Base-by-base conservation (phyloP, 805 yeast genomes). In the Sungouiozyma intestinalis region DNA sequence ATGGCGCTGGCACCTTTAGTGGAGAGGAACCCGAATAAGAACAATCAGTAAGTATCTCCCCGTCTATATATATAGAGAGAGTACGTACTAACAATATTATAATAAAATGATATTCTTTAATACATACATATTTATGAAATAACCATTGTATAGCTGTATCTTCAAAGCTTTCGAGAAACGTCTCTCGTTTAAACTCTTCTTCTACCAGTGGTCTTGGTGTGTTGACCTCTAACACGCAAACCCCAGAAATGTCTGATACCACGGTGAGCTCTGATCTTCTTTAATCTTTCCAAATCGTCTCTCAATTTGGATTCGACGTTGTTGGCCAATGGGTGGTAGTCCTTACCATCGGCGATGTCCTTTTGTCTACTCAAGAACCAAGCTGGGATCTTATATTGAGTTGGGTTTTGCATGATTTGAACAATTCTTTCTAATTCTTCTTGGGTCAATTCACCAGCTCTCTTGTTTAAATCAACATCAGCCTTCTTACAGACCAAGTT, bases 161-260 rank as follows among this genome's bases (percentile, higher is more conserved):
- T 31, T 31, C 27, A 39, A 40, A 15, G 4, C 40, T 19, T 17
- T 24, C 29, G 17, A 33, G 18, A 24, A 38, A 19, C 39, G 40
- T 37, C n/a, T 33, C 38, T 18, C 17, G 35, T 52, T 58, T 61
- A 62, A 55, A 53, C 51, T 62, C 65, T 69, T 75, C 95, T 88
- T 79, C 98, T 87, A 73, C 97, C 94, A 65, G 99, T 92, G 72
- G 98, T 90, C 85, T 92, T 92, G 82, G 99, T 92, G 80, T 92
- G 99, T 81, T 92, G 98, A 78, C 98, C 98, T 82, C 98, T 87
- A 74, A 94, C 98, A 80, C 92, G 92, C 72, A 92, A 79, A 72
- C 97, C 97, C 97, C 97, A 92, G 90, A 81, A 88, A 81, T 92
- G 99, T 83, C 99, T 87, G 74, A 92, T 83, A 90, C 99, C 99